These are phyloP conservation scores for Fusarium xylarioides DNA, from an alignment of 2,329 filamentous ascomycete genomes.

Conservation along the genomic window DNA sequence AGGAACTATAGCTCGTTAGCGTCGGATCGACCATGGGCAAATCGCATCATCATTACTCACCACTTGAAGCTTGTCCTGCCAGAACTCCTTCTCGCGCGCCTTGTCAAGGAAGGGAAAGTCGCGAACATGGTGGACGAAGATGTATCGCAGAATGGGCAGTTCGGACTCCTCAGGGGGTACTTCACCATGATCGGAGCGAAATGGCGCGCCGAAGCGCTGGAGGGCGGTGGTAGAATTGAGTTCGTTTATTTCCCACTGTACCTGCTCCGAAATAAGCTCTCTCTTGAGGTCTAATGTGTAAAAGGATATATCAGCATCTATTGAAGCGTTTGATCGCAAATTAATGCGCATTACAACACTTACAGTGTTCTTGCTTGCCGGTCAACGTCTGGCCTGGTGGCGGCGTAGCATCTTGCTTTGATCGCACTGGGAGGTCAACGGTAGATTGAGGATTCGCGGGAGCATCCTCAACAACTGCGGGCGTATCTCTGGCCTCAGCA, in stretches of 20 bases:
- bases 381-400: conserved; percentile 69
- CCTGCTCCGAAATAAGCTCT: conserved; percentile 91
- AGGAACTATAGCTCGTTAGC: conserved; percentile 72
- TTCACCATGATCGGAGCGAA: conserved; percentile 91
- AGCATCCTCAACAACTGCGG: conserved; percentile 34
- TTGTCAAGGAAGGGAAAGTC: conserved; percentile 98
- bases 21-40: neutral
- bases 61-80: conserved; percentile 97
- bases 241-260: conserved; percentile 88
- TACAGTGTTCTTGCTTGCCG: conserved; percentile 98
- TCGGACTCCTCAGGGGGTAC: conserved; percentile 94
- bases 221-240: conserved; percentile 95
- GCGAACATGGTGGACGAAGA: conserved; percentile 97
- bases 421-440: conserved; percentile 45
- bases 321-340: neutral
- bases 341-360: conserved; percentile 44
- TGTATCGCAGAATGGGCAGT: conserved; percentile 90
- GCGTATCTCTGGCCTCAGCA: conserved; percentile 38
- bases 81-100: conserved; percentile 98
- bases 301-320: conserved; percentile 18
- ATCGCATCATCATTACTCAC: conserved; percentile 61
- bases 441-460: conserved; percentile 21
- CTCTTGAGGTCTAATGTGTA: conserved; percentile 80
- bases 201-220: conserved; percentile 93
- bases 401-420: conserved; percentile 44